These are phyloP conservation scores for Gynostemma pentaphyllum DNA, from an alignment of 306 rosid genomes.

Conservation along the genomic window DNA sequence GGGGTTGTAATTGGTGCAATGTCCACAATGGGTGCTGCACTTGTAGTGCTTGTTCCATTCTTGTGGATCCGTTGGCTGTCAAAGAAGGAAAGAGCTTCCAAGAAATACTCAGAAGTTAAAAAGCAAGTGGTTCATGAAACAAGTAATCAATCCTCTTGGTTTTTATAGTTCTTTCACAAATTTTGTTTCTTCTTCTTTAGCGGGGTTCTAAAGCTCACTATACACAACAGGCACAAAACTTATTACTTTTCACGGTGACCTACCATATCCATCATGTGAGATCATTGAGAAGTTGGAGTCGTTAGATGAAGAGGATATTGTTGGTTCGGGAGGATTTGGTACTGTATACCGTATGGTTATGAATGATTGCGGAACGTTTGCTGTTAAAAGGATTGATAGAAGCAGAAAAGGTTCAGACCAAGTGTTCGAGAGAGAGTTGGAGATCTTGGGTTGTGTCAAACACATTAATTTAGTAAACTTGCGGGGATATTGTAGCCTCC, in stretches of 20 bases:
- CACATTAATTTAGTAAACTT: conserved; percentile 84
- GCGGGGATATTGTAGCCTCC: conserved; percentile 88
- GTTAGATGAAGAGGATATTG: conserved; percentile 67
- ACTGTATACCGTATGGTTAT: conserved; percentile 90
- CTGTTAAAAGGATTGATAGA: conserved; percentile 81
- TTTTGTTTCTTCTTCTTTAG: background rate
- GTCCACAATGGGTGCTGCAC: conserved; percentile 44
- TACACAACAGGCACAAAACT: conserved; percentile 68
- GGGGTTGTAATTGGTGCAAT: conserved; percentile 67
- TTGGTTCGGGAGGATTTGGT: conserved; percentile 93
- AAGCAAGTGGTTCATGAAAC: conserved; percentile 66
- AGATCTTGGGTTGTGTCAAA: conserved; percentile 78
- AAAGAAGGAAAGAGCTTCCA: conserved; percentile 66
- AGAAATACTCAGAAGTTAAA: conserved; percentile 57
- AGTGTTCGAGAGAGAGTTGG: conserved; percentile 85
- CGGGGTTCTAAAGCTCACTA: background rate
- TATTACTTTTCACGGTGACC: conserved; percentile 88
- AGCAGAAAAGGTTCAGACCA: conserved; percentile 72
- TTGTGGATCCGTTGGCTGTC: conserved; percentile 59
- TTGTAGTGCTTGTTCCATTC: conserved; percentile 45
- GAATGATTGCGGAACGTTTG: conserved; percentile 91
- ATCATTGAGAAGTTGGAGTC: conserved; percentile 87
- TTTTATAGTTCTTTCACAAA: background rate
- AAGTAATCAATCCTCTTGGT: conserved; percentile 31
- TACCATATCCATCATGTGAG: conserved; percentile 79